These are phyloP conservation scores for Vitis riparia DNA, from an alignment of 164 flowering plant genomes.

Conservation along the genomic window DNA sequence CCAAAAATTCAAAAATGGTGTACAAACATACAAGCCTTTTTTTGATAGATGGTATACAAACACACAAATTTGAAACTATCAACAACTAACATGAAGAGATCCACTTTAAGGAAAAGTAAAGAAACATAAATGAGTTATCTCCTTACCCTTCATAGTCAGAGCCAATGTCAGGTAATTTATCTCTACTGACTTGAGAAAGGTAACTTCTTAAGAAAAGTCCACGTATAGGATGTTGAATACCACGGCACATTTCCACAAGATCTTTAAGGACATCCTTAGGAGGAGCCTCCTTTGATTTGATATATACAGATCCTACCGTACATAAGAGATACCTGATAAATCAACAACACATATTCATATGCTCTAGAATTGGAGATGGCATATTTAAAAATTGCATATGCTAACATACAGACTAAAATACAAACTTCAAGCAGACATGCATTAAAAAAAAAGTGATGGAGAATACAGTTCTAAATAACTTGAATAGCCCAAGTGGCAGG, in stretches of 20 bases:
- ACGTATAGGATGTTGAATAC: conserved; percentile 96
- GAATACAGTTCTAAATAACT: too few relatives aligned
- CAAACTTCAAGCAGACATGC: too few relatives aligned
- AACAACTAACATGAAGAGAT: background rate
- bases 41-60: too few relatives aligned
- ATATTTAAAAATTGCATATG: background rate
- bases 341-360: conserved; percentile 9
- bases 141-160: conserved; percentile 98
- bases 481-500: too few relatives aligned
- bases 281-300: conserved; percentile 95
- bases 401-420: too few relatives aligned
- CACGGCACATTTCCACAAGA: conserved; percentile 98
- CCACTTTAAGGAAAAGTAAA: background rate
- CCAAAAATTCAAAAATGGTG: too few relatives aligned
- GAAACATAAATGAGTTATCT: background rate
- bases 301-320: conserved; percentile 97
- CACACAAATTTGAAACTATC: too few relatives aligned
- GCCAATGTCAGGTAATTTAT: conserved; percentile 93
- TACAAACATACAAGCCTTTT: too few relatives aligned
- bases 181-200: conserved; percentile 91
- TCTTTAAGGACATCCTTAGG: conserved; percentile 96
- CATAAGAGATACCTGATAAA: conserved; percentile 90
- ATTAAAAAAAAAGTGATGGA: too few relatives aligned
- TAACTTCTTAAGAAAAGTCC: conserved; percentile 96
- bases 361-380: too few relatives aligned